phyloP scores from a whole-genome alignment of 1,139 yeast genomes.

The Hyphopichia fennica region DNA sequence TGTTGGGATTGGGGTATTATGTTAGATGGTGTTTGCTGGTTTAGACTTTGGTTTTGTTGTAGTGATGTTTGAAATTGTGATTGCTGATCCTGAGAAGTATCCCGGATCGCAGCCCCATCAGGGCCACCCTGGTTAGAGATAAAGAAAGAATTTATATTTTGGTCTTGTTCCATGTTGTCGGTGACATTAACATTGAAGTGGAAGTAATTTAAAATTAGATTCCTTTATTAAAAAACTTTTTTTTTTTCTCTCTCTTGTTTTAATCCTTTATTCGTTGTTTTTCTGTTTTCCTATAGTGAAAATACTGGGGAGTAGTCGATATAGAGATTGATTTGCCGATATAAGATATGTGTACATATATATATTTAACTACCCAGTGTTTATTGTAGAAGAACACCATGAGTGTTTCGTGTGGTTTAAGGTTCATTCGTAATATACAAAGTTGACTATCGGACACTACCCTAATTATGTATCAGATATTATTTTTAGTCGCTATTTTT shows the following conservation, averaged over 20 bases:
- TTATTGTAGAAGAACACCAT: background rate
- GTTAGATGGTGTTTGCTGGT: background rate
- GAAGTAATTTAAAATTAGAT: background rate
- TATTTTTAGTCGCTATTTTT: background rate
- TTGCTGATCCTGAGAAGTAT: background rate
- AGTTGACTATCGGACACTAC: background rate
- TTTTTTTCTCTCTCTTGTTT: too few relatives aligned
- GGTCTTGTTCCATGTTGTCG: background rate
- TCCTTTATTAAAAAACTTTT: too few relatives aligned
- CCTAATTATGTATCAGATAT: constrained; percentile 1
- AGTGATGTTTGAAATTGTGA: background rate
- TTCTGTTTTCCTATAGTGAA: too few relatives aligned
- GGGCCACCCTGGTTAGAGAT: background rate
- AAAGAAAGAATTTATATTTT: background rate
- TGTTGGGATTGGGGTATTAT: background rate
- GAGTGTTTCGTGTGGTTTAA: background rate
- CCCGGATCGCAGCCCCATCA: background rate
- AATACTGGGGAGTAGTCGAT: too few relatives aligned
- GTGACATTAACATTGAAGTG: background rate
- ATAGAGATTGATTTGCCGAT: too few relatives aligned
- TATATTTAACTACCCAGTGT: too few relatives aligned
- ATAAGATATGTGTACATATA: too few relatives aligned
- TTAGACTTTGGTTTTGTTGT: background rate
- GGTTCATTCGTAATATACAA: background rate
- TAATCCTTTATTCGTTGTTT: too few relatives aligned